Evolutionary conservation across 345 rosid species (phyloP), one percentile per base, ranked within the genome.

Genomic region (Bruguiera parviflora): DNA sequence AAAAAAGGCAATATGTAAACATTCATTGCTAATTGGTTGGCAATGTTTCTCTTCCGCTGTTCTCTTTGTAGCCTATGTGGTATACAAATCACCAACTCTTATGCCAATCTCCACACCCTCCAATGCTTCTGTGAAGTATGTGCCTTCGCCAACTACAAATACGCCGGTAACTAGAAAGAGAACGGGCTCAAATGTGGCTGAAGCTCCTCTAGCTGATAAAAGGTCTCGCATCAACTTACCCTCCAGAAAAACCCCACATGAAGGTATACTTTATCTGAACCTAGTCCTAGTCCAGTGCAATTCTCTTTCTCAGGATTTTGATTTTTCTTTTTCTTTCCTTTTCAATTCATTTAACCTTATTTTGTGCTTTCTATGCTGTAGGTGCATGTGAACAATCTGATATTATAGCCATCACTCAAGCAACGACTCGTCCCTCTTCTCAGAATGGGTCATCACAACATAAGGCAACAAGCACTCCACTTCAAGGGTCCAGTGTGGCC

Each of bases 401-500:
- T 25, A 65, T 68, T 22, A 43, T 56, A 49, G 57, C 49, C 33
- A 49, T 29, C 18, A 15, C 47, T 46, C 52, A 20, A 16, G 58
- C 28, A 61, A 43, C 53, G 63, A 64, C 27, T 43, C 27, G 16
- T 0, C 59, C 18, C 25, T 61, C 77, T 13, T 52, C 84, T 2
- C 63, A 46, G 31, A 68, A 70, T 61, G 79, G 53, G 53, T 32
- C 78, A 58, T 72, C 76, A 61, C 22, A 73, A 2, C 58, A 68
- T 19, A 60, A 66, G 47, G 60, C 70, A 28, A 55, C 66, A 46
- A 65, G 61, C 47, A 56, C 75, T 0, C 31, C 75, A 9, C 67
- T 64, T 63, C 77, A 80, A 15, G 82, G 75, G 53, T 84, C 92
- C 10, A 73, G 77, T 24, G 86, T 88, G 57, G 96, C 86, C 5